Percentiles rank a stretch among this genome's conserved stretches.
Evolutionary conservation across 805 yeast species (phyloP).

Genomic region (Lachancea mirantina): DNA sequence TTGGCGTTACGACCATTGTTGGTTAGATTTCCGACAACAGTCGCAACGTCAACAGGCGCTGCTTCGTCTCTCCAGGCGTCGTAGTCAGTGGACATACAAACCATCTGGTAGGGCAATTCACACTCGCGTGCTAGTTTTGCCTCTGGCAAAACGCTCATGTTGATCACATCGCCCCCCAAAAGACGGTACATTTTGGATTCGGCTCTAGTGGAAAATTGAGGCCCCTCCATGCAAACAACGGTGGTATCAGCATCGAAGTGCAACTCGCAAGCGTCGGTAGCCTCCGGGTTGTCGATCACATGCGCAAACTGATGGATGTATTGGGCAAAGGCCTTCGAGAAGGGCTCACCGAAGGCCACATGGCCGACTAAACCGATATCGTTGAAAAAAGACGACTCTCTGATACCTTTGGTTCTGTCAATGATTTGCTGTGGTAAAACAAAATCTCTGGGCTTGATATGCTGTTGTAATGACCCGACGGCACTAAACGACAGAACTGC

Average conservation of each 20-base stretch:
- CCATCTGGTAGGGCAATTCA: constrained; percentile 93
- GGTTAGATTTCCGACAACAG: constrained; percentile 82
- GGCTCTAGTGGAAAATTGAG: constrained; percentile 94
- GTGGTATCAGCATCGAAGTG: constrained; percentile 66
- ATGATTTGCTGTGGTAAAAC: constrained; percentile 95
- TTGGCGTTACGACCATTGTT: constrained; percentile 87
- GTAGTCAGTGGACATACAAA: constrained; percentile 98
- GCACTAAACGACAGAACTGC: constrained; percentile 91
- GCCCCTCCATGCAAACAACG: constrained; percentile 97
- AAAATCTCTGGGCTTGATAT: constrained; percentile 90
- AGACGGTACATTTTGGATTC: constrained; percentile 80
- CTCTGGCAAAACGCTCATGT: constrained; percentile 97
- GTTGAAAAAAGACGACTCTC: constrained; percentile 77
- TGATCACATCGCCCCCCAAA: constrained; percentile 92
- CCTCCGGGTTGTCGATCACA: constrained; percentile 47
- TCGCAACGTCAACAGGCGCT: constrained; percentile 97
- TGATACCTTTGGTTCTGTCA: constrained; percentile 93
- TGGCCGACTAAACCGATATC: constrained; percentile 94
- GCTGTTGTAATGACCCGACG: constrained; percentile 87
- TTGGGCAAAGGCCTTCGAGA: constrained; percentile 65
- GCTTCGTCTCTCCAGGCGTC: constrained; percentile 97
- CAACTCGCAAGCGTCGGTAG: constrained; percentile 57
- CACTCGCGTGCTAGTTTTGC: constrained; percentile 96
- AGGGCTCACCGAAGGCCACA: constrained; percentile 96
- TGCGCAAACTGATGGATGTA: constrained; percentile 55